These are phyloP conservation scores for Spizellomyces punctatus DNA, from an alignment of 192 early-diverging fungal genomes.

Conservation along the genomic window DNA sequence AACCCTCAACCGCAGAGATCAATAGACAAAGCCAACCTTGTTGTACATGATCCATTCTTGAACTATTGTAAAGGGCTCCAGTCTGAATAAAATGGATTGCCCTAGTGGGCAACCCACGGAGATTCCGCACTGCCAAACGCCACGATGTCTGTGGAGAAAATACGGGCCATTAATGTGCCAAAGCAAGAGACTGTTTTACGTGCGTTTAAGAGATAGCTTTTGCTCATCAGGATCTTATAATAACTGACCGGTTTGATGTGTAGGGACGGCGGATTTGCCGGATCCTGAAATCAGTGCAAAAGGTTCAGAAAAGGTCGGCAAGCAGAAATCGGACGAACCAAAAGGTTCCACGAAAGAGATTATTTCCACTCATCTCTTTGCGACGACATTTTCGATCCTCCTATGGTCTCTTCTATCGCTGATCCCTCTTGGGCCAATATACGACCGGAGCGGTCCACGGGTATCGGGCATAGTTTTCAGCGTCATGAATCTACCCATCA, in stretches of 20 bases:
- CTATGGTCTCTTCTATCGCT: background rate
- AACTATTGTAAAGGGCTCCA: no score
- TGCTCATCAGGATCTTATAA: background rate
- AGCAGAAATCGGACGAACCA: background rate
- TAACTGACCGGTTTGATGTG: background rate
- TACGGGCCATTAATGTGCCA: no score
- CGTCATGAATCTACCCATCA: background rate
- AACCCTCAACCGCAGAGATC: no score
- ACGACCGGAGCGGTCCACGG: background rate
- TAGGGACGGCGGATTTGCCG: background rate
- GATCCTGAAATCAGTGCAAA: background rate
- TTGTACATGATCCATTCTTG: no score
- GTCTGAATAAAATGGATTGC: no score
- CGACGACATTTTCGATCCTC: background rate
- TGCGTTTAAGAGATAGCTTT: no score
- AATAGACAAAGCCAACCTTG: no score
- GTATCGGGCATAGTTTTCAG: background rate
- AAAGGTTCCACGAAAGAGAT: background rate
- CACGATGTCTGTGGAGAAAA: no score
- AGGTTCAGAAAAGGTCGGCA: background rate
- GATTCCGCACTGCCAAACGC: no score
- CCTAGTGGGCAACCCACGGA: no score
- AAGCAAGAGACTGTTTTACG: no score
- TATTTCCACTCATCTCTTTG: background rate
- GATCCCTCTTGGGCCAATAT: background rate